phyloP scores from a whole-genome alignment of 2,329 filamentous ascomycete genomes.

The Ophiostoma angusticollis region DNA sequence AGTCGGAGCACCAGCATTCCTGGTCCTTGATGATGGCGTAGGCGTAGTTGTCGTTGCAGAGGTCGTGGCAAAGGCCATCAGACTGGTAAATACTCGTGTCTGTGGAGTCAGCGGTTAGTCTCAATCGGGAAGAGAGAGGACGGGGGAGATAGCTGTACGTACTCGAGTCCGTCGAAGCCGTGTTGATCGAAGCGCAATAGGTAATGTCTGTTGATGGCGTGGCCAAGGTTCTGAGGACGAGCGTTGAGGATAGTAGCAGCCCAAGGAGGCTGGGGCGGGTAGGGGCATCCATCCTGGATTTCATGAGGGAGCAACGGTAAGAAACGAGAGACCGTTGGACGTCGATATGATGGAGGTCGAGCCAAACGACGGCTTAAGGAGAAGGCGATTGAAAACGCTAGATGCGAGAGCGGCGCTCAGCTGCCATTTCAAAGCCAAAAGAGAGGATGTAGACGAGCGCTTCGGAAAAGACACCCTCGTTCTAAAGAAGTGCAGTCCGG shows the following conservation, averaged over 20 bases:
- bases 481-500: no score
- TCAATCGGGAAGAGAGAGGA: not conserved
- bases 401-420: not conserved
- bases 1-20: conserved; percentile 65
- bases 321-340: not conserved
- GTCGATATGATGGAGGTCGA: not conserved
- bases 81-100: conserved; percentile 50
- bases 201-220: conserved; percentile 22
- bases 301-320: conserved; percentile 4
- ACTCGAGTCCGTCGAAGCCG: conserved; percentile 29
- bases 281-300: not conserved
- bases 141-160: conserved; percentile 16
- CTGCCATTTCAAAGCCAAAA: conserved; percentile 7
- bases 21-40: conserved; percentile 55
- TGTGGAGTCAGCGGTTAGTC: conserved; percentile 19
- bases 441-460: not conserved
- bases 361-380: not conserved
- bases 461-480: no score
- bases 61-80: conserved; percentile 52
- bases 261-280: not conserved
- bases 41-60: conserved; percentile 45
- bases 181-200: conserved; percentile 37
- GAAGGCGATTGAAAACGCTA: conserved; percentile 2
- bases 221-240: conserved; percentile 14
- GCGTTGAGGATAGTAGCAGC: conserved; percentile 14